phyloP scores from a whole-genome alignment of 2,329 filamentous ascomycete genomes.

The Curvularia sp. region DNA sequence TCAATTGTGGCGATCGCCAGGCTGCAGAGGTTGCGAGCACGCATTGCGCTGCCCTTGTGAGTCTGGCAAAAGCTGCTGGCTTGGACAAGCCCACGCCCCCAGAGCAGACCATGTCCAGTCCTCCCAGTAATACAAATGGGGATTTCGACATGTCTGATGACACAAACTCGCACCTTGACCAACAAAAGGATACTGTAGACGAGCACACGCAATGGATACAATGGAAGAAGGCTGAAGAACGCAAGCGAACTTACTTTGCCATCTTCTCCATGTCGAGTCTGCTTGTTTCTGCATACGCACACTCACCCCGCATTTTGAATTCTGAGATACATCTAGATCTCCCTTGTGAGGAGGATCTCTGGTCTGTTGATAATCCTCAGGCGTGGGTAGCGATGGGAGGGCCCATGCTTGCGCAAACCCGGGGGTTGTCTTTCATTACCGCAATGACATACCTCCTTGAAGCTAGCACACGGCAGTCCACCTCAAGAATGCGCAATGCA shows the following conservation, averaged over 20 bases:
- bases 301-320: constrained; percentile 88
- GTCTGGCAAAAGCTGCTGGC: constrained; percentile 87
- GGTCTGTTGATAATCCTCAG: constrained; percentile 81
- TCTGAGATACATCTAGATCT: constrained; percentile 90
- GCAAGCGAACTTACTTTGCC: constrained; percentile 89
- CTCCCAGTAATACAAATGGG: constrained; percentile 46
- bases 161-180: neutral
- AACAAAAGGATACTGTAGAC: constrained; percentile 56
- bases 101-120: constrained; percentile 26
- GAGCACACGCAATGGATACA: constrained; percentile 81
- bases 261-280: constrained; percentile 93
- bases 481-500: constrained; percentile 47
- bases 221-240: constrained; percentile 89
- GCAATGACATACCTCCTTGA: constrained; percentile 82
- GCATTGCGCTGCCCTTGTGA: constrained; percentile 89
- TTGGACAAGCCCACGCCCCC: constrained; percentile 63
- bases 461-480: constrained; percentile 69
- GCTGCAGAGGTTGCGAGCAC: constrained; percentile 91
- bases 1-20: constrained; percentile 91
- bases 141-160: constrained; percentile 65
- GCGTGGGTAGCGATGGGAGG: constrained; percentile 82
- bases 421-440: constrained; percentile 78
- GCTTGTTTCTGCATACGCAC: constrained; percentile 90
- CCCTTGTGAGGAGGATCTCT: constrained; percentile 92
- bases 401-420: constrained; percentile 69